A percentile compares a stretch with the other conserved stretches of the same genome.
phyloP scores from a whole-genome alignment of 2,329 filamentous ascomycete species.

The Fusarium vanettenii region DNA sequence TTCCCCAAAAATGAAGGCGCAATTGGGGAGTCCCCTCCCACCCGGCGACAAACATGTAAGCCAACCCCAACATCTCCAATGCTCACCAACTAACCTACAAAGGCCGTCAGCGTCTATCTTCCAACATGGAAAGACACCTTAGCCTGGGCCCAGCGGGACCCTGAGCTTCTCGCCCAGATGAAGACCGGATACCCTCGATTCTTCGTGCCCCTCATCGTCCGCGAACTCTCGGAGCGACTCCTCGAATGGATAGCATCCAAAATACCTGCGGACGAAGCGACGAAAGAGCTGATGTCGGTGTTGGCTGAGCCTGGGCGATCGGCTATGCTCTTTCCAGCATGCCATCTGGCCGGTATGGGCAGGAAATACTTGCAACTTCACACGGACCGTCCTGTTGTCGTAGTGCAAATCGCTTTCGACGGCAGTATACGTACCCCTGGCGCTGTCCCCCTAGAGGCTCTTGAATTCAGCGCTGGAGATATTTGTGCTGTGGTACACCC shows the following conservation, averaged over 20 bases:
- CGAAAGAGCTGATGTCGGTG: neutral
- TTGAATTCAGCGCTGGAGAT: neutral
- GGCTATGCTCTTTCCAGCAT: constrained; percentile 29
- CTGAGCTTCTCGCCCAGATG: constrained; percentile 31
- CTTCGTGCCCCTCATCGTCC: constrained; percentile 39
- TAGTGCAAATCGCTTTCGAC: constrained; percentile 23
- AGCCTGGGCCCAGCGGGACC: constrained; percentile 40
- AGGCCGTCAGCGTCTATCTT: constrained; percentile 48
- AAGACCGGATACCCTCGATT: constrained; percentile 46
- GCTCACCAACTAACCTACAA: neutral
- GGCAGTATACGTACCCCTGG: constrained; percentile 5
- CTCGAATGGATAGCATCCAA: constrained; percentile 25
- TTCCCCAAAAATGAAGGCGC: constrained; percentile 5
- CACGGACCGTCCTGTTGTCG: neutral
- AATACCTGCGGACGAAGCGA: neutral
- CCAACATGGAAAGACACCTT: constrained; percentile 44
- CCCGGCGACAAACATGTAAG: constrained; percentile 43
- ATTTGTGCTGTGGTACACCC: constrained; percentile 35
- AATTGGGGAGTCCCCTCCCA: constrained; percentile 39
- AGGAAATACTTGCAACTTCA: constrained; percentile 29
- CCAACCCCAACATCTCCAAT: neutral
- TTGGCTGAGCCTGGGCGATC: neutral
- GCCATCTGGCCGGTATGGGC: constrained; percentile 24
- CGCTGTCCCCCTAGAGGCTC: neutral
- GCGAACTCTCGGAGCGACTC: constrained; percentile 30